Conservation (phyloP, 2,329 filamentous ascomycete genomes). For the Peltaster fructicola region DNA sequence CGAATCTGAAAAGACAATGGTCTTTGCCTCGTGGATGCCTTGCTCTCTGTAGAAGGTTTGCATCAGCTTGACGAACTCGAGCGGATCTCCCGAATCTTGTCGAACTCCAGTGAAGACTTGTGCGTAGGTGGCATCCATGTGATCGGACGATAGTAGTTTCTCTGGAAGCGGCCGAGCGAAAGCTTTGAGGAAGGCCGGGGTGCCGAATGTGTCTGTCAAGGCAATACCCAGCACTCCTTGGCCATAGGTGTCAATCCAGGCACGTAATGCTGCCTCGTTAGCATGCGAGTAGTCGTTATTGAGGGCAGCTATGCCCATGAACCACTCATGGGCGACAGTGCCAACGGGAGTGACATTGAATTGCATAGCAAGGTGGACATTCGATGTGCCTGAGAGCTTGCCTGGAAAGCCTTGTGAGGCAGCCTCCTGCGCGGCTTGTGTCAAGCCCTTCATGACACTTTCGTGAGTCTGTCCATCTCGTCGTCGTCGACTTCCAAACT, state of each 20-base stretch:
- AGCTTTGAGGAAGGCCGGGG: slow-evolving; percentile 66
- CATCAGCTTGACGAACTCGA: slow-evolving; percentile 61
- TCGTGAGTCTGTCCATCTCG: slow-evolving; percentile 93
- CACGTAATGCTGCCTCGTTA: slow-evolving; percentile 65
- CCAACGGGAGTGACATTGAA: slow-evolving; percentile 72
- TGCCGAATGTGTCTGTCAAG: slow-evolving; percentile 92
- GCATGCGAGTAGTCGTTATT: slow-evolving; percentile 69
- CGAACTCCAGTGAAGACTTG: slow-evolving; percentile 68
- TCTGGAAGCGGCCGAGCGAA: slow-evolving; percentile 50
- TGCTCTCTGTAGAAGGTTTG: slow-evolving; percentile 62
- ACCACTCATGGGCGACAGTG: slow-evolving; percentile 94
- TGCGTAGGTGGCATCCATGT: slow-evolving; percentile 44
- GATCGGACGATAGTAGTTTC: slow-evolving; percentile 5
- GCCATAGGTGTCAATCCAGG: slow-evolving; percentile 87
- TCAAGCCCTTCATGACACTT: slow-evolving; percentile 73
- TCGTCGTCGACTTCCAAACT: slow-evolving; percentile 79
- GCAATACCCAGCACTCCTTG: slow-evolving; percentile 59
- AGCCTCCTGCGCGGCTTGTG: slow-evolving; percentile 56
- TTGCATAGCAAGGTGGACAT: slow-evolving; percentile 92
- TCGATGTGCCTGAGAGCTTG: slow-evolving; percentile 74
- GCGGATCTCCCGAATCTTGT: slow-evolving; percentile 79
- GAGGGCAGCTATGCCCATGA: slow-evolving; percentile 94
- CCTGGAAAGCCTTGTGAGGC: slow-evolving; percentile 45
- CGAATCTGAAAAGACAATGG: slow-evolving; percentile 89
- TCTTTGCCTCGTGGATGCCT: slow-evolving; percentile 64